Evolutionary conservation across 306 rosid species (phyloP).

Genomic region (Vachellia pachyceras): DNA sequence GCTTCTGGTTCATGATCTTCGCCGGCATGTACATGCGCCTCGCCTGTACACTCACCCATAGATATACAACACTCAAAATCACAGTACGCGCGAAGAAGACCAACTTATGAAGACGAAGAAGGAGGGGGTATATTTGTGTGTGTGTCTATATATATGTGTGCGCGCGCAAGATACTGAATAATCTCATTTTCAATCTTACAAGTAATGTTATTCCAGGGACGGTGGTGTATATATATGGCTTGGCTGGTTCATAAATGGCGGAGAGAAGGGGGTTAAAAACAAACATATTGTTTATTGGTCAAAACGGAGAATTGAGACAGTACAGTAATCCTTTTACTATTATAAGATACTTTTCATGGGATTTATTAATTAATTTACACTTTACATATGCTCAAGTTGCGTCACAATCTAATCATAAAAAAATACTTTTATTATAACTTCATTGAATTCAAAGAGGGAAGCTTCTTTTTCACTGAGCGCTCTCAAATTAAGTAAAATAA

Average conservation of each 20-base stretch:
- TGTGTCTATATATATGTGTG: background rate
- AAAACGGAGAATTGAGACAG: background rate
- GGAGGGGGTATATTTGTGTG: background rate
- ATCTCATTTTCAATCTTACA: background rate
- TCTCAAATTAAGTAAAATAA: background rate
- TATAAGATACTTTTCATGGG: background rate
- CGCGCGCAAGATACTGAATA: background rate
- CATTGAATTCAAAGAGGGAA: background rate
- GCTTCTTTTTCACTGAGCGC: background rate
- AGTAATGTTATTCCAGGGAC: background rate
- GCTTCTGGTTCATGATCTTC: background rate
- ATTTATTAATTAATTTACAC: background rate
- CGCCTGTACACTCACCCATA: background rate
- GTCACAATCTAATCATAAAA: background rate
- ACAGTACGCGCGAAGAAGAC: background rate
- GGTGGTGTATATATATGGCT: background rate
- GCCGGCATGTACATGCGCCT: background rate
- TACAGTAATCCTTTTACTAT: background rate
- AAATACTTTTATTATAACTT: background rate
- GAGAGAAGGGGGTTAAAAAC: background rate
- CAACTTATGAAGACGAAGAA: background rate
- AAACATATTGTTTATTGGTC: background rate
- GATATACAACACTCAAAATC: background rate
- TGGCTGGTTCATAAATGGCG: background rate
- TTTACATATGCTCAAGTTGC: background rate